A percentile compares a stretch with the other conserved stretches of the same genome.
Evolutionary conservation across 345 rosid species (phyloP).

Genomic region (Abelmoschus esculentus): DNA sequence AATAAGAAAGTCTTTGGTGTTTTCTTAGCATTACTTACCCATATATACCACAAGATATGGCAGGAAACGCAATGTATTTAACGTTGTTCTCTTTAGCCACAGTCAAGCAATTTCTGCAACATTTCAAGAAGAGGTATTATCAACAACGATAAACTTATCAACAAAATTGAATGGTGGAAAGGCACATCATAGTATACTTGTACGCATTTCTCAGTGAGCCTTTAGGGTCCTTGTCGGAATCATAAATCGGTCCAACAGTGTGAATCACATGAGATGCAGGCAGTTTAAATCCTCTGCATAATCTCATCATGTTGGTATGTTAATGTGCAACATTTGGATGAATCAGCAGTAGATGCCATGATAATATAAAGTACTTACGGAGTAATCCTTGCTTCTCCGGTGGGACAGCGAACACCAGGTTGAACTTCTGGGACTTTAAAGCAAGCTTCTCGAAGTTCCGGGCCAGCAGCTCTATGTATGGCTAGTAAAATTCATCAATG

Average conservation of each 20-base stretch:
- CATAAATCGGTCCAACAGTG: conserved; percentile 50
- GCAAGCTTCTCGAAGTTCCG: conserved; percentile 62
- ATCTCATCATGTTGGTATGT: not conserved
- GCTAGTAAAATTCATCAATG: conserved; percentile 29
- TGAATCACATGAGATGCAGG: conserved; percentile 6
- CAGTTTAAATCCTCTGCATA: conserved; percentile 8
- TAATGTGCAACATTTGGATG: not conserved
- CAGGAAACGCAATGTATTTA: conserved; percentile 73
- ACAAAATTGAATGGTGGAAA: not conserved
- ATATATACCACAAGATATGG: conserved; percentile 74
- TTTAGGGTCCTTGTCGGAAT: conserved; percentile 40
- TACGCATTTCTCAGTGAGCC: conserved; percentile 51
- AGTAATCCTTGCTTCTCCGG: conserved; percentile 84
- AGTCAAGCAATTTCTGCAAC: conserved; percentile 61
- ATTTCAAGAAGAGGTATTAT: conserved; percentile 6
- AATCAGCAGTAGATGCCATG: not conserved
- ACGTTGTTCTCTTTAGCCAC: conserved; percentile 71
- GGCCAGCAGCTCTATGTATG: conserved; percentile 80
- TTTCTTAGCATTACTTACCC: conserved; percentile 33
- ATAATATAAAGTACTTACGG: conserved; percentile 24
- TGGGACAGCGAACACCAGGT: conserved; percentile 68
- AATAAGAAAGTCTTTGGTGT: not conserved
- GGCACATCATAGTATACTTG: conserved; percentile 29
- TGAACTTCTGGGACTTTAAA: conserved; percentile 53
- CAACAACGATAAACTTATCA: not conserved